Evolutionary conservation across 495 filamentous ascomycete genomes (phyloP), one percentile per base, ranked within the genome.

Genomic region (Lentithecium fluviatile): DNA sequence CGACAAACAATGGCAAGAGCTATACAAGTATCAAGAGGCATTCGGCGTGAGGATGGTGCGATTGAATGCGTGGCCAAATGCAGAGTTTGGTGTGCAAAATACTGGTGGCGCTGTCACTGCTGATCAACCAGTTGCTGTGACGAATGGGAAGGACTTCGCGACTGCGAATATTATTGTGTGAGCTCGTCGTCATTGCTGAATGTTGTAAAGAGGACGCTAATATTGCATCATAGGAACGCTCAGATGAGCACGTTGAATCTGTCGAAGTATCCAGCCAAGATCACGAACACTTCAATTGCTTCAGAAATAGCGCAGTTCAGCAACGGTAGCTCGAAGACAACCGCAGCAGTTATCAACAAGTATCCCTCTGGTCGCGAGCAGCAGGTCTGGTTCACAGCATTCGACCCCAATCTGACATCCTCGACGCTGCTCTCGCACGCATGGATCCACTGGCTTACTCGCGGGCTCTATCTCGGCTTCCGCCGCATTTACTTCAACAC

Each of bases 391-490:
- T 84, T 84, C 72, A 78, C 79, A 19, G 56, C 66, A 13, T 82
- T 79, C 52, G 80, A 79, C 21, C 78, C 80, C 7, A 76, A 75
- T 78, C 79, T 77, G 58, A 68, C 75, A 15, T 75, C 81, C 8
- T 81, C 78, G 55, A 83, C 73, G 61, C 81, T 76, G 52, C 66
- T 86, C 55, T 80, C 82, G 69, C 83, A 86, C 70, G 80, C 79
- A 19, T 84, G 79, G 79, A 83, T 86, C 58, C 79, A 79, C 54
- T 86, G 82, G 82, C 69, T 83, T 15, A 84, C 81, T 21, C 77
- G 80, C 21, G 83, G 83, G 34, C 58, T 84, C 1, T 80, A 83
- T 59, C 73, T 79, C 7, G 80, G 80, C 24, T 79, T 79, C 49
- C 80, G 83, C 37, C 76, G 82, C 43, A 71, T 82, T 52, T 77